Conservation (phyloP, 768 basidiomycete genomes). For the Psilocybe azurescens region DNA sequence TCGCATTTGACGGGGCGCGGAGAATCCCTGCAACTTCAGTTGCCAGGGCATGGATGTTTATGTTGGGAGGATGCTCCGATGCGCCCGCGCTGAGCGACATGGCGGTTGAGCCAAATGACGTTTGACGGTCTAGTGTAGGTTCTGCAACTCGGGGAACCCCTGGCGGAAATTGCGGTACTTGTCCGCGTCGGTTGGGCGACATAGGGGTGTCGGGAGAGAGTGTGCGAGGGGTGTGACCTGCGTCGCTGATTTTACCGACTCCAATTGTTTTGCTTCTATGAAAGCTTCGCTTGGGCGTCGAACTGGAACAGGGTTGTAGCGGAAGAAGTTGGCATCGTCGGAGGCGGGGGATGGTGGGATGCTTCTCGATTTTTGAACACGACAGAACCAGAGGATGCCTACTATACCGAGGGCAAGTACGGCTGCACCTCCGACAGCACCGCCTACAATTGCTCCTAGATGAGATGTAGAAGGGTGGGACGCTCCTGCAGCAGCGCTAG, state of each 20-base stretch:
- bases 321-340: constrained; percentile 20
- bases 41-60: constrained; percentile 24
- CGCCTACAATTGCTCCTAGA: constrained; percentile 19
- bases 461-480: constrained; percentile 4
- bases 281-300: constrained; percentile 16
- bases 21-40: constrained; percentile 23
- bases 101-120: constrained; percentile 8
- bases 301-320: constrained; percentile 18
- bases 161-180: neutral
- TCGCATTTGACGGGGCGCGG: constrained; percentile 4
- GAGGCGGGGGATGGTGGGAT: neutral
- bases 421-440: constrained; percentile 14
- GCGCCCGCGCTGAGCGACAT: neutral
- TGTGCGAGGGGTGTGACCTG: neutral
- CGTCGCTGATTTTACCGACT: neutral
- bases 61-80: neutral
- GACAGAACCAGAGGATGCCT: constrained; percentile 9
- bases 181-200: constrained; percentile 6
- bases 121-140: constrained; percentile 5
- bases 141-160: neutral
- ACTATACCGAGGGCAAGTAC: constrained; percentile 11
- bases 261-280: constrained; percentile 11
- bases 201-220: neutral
- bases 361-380: neutral
- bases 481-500: neutral